These are phyloP conservation scores for Pseudocercospora ulei DNA, from an alignment of 2,329 filamentous ascomycete genomes.

Conservation along the genomic window DNA sequence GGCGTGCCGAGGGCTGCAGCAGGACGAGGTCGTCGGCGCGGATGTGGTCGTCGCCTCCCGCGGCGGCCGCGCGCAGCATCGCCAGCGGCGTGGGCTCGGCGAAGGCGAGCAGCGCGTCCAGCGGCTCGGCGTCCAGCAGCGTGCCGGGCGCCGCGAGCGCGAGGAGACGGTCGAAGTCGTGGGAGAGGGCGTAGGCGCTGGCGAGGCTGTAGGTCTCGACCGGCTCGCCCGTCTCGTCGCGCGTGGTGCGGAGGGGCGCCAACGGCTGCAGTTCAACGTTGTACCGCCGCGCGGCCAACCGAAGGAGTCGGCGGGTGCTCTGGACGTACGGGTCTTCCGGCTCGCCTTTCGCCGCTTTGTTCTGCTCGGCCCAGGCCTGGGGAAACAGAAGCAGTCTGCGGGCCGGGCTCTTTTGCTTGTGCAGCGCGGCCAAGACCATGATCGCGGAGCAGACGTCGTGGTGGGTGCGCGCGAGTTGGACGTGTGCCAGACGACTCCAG, in stretches of 20 bases:
- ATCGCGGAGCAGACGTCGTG: conserved; percentile 44
- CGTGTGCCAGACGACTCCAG: conserved; percentile 42
- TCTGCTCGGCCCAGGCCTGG: conserved; percentile 32
- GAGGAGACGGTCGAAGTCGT: conserved; percentile 40
- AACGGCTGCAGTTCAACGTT: conserved; percentile 41
- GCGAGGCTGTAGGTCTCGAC: conserved; percentile 37
- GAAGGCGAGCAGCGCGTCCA: conserved; percentile 37
- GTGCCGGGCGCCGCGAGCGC: conserved; percentile 41
- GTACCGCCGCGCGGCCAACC: conserved; percentile 41
- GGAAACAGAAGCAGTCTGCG: conserved; percentile 42
- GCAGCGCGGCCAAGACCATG: conserved; percentile 43
- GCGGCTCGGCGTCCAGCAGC: conserved; percentile 40
- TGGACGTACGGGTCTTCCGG: conserved; percentile 38
- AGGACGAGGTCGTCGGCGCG: conserved; percentile 33
- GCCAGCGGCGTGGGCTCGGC: conserved; percentile 28
- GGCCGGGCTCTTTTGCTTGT: conserved; percentile 40
- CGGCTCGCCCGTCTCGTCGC: conserved; percentile 17
- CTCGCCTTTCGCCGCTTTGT: conserved; percentile 32
- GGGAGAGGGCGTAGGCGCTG: conserved; percentile 38
- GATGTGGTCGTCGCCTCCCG: conserved; percentile 27
- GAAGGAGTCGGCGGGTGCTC: conserved; percentile 39
- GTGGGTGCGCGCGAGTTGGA: conserved; percentile 41
- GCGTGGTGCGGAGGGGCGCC: conserved; percentile 31
- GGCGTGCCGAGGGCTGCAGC: conserved; percentile 22
- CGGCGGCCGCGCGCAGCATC: conserved; percentile 27